Evolutionary conservation across 192 early-diverging fungal species (phyloP), one percentile per base, ranked within the genome.

Genomic region (Phycomyces nitens): DNA sequence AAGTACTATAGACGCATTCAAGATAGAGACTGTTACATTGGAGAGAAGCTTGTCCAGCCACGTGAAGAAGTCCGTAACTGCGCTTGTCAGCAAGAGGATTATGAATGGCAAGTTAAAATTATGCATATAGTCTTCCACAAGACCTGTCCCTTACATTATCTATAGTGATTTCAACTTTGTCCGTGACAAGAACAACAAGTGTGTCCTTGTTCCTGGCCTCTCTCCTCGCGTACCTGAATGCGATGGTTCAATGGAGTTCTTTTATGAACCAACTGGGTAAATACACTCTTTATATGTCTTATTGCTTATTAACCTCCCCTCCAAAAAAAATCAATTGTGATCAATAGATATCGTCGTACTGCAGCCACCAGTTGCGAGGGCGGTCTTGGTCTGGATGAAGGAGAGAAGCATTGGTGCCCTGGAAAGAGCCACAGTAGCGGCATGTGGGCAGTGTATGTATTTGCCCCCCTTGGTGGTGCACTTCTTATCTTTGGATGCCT

Each of bases 331-430:
- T n/a, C n/a, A n/a, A n/a, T 52, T 0, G 9, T 20, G 7, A 8
- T 21, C 51, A 26, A n/a, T 55, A 61, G 94, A 29, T 98, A 96
- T 77, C 88, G 93, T 47, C 92, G 92, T 74, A 89, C 93, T 64
- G 84, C 92, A 5, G 81, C 89, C 57, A 94, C 94, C 2, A 83
- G 88, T 53, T 98, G 96, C 65, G 76, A 69, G 24, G 88, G 86
- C 24, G 94, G 93, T 1, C 21, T 27, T 8, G 74, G 66, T 43
- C 16, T 69, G 26, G 75, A 77, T 50, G 40, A 84, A n/a, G 73
- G 88, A 16, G 74, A 76, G 34, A 71, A 92, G 64, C 81, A 83
- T 18, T 85, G 82, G 70, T 91, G 89, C 18, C 89, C 87, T 18
- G 89, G 86, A 15, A 77, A 72, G 21, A 80, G 68, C 26, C 42